Base-by-base conservation (phyloP, 352 stramenopile genomes). In the Blastocystis sp. region DNA sequence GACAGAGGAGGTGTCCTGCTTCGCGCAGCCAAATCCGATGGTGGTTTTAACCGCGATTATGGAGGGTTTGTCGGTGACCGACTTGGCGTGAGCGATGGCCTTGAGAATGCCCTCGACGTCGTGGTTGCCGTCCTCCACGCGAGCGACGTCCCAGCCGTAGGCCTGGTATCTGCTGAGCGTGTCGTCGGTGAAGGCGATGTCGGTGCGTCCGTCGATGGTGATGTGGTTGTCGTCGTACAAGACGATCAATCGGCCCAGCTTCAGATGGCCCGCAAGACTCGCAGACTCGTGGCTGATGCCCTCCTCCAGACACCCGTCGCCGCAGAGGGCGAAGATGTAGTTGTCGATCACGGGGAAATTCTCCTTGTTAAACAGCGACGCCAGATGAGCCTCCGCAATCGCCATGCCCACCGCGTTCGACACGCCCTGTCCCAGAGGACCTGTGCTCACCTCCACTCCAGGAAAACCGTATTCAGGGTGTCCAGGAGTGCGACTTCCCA, bases 181-280 rank as follows among this genome's bases (percentile, higher is more conserved):
- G 91, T 99, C 95, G 90, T 99, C 97, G 2, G 97, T 98, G 92
- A 99, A 99, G 87, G 94, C 96, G 54, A 99, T 90, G 73, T 94
- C 92, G 20, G 97, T 98, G 91, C 93, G 90, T 90, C 97, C 97
- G 92, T 99, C 97, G 92, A 99, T 99, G 37, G 97, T 98, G 92
- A 99, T 99, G 90, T 97, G 93, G 92, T 99, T 99, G 92, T 99
- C 97, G 91, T 99, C 97, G 92, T 99, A 99, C 13, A 99, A 92
- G 62, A 99, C 96, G 91, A 99, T 98, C 75, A 99, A 93, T 92
- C 98, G 98, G 91, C 96, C 96, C 4, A 99, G 93, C 34, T 96
- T 96, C 55, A 98, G 93, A 91, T 99, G 97, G 39, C 97, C 97
- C 11, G 96, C 97, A 41, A 99, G 93, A 76, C 95, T 98, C 80